Percentiles rank a stretch among this genome's conserved stretches.
phyloP scores from a whole-genome alignment of 257 asterid genomes.

The Primulina eburnea region DNA sequence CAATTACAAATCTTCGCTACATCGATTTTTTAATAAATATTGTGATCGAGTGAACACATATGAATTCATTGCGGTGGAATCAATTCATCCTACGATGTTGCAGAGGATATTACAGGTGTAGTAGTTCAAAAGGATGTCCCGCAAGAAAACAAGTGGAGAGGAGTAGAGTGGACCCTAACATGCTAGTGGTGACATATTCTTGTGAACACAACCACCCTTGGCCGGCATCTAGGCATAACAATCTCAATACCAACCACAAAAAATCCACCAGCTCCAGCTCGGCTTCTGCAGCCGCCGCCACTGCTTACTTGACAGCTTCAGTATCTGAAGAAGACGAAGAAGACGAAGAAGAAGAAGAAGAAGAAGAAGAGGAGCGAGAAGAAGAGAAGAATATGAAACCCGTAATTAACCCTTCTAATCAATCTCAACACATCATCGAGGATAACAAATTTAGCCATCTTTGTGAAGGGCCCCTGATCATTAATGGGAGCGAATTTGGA shows the following conservation, averaged over 20 bases:
- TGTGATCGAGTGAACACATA: no score
- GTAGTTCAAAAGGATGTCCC: constrained; percentile 96
- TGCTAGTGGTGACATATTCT: constrained; percentile 74
- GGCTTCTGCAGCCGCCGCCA: constrained; percentile 11
- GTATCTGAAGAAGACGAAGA: constrained; percentile 31
- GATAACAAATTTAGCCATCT: constrained; percentile 36
- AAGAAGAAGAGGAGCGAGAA: not conserved
- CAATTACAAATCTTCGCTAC: no score
- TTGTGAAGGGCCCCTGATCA: constrained; percentile 24
- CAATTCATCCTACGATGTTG: constrained; percentile 8
- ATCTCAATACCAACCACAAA: constrained; percentile 29
- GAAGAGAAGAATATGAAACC: constrained; percentile 29
- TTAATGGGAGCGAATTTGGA: constrained; percentile 41
- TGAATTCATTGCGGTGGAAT: no score
- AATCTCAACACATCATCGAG: constrained; percentile 21
- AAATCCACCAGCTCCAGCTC: constrained; percentile 18
- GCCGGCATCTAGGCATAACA: constrained; percentile 50
- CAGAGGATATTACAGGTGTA: constrained; percentile 92
- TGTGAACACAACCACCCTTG: constrained; percentile 85
- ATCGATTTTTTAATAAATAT: no score
- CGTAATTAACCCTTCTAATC: constrained; percentile 1
- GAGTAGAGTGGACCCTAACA: constrained; percentile 61
- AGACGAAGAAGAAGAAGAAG: constrained; percentile 13
- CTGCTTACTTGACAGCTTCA: constrained; percentile 19
- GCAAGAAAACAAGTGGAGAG: constrained; percentile 96